Conservation (phyloP, 2,329 filamentous ascomycete genomes). For the Pseudogymnoascus sp. region DNA sequence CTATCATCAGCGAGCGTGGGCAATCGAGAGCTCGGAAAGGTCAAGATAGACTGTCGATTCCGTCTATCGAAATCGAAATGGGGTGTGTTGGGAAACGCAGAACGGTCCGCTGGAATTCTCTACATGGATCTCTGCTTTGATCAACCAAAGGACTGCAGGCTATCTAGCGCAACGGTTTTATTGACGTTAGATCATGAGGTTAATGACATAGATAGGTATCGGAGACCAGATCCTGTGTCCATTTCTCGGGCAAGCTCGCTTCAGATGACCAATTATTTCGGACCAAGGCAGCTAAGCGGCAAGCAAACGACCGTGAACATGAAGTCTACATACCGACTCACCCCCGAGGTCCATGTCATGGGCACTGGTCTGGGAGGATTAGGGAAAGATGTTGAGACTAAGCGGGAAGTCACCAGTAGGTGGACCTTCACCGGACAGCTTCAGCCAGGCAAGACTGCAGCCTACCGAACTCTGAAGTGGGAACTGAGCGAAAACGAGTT, state of each 20-base stretch:
- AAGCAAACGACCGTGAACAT: slow-evolving; percentile 13
- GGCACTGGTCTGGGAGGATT: slow-evolving; percentile 18
- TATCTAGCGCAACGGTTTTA: slow-evolving; percentile 15
- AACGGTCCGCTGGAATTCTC: slow-evolving; percentile 15
- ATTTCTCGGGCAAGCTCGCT: background rate
- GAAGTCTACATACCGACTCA: slow-evolving; percentile 15
- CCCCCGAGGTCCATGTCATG: slow-evolving; percentile 16
- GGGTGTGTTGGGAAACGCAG: background rate
- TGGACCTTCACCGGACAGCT: background rate
- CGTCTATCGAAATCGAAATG: background rate
- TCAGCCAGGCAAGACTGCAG: background rate
- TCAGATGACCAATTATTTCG: slow-evolving; percentile 19
- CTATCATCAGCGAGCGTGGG: background rate
- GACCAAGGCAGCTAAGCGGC: slow-evolving; percentile 19
- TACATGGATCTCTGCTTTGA: slow-evolving; percentile 19
- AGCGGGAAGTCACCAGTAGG: background rate
- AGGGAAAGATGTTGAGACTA: slow-evolving; percentile 4
- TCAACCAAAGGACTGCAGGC: slow-evolving; percentile 16
- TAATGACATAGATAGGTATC: background rate
- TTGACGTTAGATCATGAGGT: slow-evolving; percentile 12
- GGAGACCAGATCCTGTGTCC: background rate
- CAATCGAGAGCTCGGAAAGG: background rate
- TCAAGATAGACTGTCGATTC: background rate
- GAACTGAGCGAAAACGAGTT: slow-evolving; percentile 13
- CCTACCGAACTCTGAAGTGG: slow-evolving; percentile 13